Evolutionary conservation across 2,329 filamentous ascomycete genomes (phyloP).

Genomic region (Stachybotrys elegans): DNA sequence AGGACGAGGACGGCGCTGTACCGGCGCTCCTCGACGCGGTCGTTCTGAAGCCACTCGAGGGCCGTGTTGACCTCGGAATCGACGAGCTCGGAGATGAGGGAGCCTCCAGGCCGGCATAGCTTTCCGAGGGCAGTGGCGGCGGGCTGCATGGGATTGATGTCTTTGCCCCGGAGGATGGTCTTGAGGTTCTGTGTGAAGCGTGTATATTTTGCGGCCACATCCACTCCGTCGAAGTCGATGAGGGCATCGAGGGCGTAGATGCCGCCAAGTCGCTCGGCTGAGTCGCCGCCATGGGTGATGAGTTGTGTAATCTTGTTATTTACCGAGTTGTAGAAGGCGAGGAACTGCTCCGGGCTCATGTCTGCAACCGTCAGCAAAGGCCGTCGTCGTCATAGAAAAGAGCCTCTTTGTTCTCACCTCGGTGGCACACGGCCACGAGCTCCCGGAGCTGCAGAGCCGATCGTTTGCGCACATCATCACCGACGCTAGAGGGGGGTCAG

Average conservation of each 20-base stretch:
- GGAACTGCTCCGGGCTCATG: conserved; percentile 74
- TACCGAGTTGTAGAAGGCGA: conserved; percentile 49
- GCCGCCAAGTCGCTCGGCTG: conserved; percentile 83
- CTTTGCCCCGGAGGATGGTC: conserved; percentile 82
- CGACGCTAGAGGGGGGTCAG: conserved; percentile 21
- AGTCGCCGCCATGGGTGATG: conserved; percentile 80
- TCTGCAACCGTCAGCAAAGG: conserved; percentile 44
- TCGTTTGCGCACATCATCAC: conserved; percentile 48
- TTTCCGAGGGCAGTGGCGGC: conserved; percentile 86
- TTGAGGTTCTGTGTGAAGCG: conserved; percentile 89
- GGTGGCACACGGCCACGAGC: conserved; percentile 48
- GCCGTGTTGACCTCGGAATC: conserved; percentile 96
- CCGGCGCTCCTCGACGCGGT: conserved; percentile 85
- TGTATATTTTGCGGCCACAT: conserved; percentile 88
- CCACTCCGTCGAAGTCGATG: conserved; percentile 94
- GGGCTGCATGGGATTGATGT: conserved; percentile 83
- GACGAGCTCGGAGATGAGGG: conserved; percentile 89
- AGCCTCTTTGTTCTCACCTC: too few species aligned
- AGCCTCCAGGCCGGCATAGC: conserved; percentile 86
- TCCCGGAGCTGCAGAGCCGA: conserved; percentile 50
- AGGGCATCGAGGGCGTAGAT: conserved; percentile 88
- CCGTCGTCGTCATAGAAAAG: too few species aligned
- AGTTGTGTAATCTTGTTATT: conserved; percentile 57
- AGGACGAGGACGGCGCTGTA: conserved; percentile 91
- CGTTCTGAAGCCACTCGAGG: conserved; percentile 93